Conservation (phyloP, 1,284 basidiomycete species). For the Tilletia horrida region DNA sequence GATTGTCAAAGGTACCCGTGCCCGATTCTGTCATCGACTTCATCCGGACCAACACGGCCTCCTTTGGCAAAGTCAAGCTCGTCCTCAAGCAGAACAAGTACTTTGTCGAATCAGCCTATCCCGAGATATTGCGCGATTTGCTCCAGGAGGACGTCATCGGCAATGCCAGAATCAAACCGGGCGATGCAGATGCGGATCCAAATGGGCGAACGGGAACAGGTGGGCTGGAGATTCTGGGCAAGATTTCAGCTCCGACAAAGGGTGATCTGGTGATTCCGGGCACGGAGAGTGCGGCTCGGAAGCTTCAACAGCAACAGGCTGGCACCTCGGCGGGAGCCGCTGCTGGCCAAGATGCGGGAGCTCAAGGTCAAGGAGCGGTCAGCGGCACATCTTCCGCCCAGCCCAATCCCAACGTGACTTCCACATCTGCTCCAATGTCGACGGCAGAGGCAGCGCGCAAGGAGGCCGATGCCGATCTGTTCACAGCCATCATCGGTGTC, state of each 20-base stretch:
- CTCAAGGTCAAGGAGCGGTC: constrained; percentile 9
- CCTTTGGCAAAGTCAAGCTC: constrained; percentile 55
- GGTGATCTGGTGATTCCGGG: constrained; percentile 51
- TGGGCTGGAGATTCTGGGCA: constrained; percentile 38
- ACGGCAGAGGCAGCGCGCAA: constrained; percentile 28
- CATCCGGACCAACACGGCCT: constrained; percentile 50
- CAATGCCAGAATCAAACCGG: constrained; percentile 41
- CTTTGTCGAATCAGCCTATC: constrained; percentile 53
- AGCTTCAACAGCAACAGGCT: constrained; percentile 26
- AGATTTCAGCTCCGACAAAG: constrained; percentile 38
- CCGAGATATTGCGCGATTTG: constrained; percentile 50
- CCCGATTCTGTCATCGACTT: constrained; percentile 49
- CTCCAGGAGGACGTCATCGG: constrained; percentile 50
- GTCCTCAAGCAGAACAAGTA: constrained; percentile 55
- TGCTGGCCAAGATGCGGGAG: constrained; percentile 24
- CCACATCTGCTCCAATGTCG: constrained; percentile 19
- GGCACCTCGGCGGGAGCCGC: background rate
- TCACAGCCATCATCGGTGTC: constrained; percentile 53
- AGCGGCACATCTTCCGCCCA: background rate
- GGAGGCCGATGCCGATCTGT: constrained; percentile 49
- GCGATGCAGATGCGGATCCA: constrained; percentile 18
- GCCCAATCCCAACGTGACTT: background rate
- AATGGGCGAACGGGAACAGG: constrained; percentile 6
- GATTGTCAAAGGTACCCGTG: constrained; percentile 52
- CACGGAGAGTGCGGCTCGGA: constrained; percentile 38